A percentile compares a stretch with the other conserved stretches of the same genome.
These are phyloP conservation scores for Irpex lacteus DNA, from an alignment of 1,284 basidiomycete genomes.

Conservation along the genomic window DNA sequence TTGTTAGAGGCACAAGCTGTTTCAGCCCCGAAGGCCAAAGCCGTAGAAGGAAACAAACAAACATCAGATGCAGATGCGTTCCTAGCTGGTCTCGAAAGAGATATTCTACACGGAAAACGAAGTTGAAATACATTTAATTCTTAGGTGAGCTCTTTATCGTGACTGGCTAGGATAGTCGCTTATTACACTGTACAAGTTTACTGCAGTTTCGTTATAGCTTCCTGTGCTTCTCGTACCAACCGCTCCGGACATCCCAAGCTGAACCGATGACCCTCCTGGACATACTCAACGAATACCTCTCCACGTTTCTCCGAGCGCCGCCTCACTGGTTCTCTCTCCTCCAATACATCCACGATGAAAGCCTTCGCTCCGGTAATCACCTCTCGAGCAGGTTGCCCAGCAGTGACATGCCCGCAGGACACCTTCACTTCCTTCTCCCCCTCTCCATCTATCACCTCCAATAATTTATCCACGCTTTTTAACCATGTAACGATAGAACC, in stretches of 20 bases:
- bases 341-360: constrained; percentile 47
- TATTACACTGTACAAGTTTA: not conserved
- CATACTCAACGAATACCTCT: constrained; percentile 41
- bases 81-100: constrained; percentile 56
- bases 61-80: constrained; percentile 56
- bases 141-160: not conserved
- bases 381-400: constrained; percentile 39
- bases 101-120: constrained; percentile 21
- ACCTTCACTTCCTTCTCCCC: constrained; percentile 31
- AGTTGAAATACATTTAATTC: not conserved
- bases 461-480: constrained; percentile 38
- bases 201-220: not conserved
- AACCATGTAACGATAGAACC: constrained; percentile 51
- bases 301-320: constrained; percentile 33
- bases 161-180: not conserved
- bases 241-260: constrained; percentile 48
- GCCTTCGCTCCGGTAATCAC: constrained; percentile 38
- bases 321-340: constrained; percentile 37
- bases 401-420: constrained; percentile 48
- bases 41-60: constrained; percentile 4
- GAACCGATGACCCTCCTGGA: constrained; percentile 40
- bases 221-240: constrained; percentile 39
- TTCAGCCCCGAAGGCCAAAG: constrained; percentile 24
- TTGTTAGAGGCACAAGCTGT: constrained; percentile 40
- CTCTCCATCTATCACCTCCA: constrained; percentile 34